Conservation (phyloP, 2,329 filamentous ascomycete genomes). For the Fusarium liriodendri region DNA sequence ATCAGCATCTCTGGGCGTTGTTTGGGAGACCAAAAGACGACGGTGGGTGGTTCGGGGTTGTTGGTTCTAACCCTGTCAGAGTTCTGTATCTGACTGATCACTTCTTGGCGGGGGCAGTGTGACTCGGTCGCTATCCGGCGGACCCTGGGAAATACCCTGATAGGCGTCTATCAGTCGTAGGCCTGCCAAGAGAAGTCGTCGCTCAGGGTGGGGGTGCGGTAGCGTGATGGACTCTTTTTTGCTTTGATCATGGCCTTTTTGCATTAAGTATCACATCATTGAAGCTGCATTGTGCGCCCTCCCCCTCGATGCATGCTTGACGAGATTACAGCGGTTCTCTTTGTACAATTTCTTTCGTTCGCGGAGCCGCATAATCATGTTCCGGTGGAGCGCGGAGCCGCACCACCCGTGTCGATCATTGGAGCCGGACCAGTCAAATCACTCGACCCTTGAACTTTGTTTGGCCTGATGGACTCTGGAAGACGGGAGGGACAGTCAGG, state of each 20-base stretch:
- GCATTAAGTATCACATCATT: background rate
- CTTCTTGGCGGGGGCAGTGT: background rate
- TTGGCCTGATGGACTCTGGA: background rate
- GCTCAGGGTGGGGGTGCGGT: background rate
- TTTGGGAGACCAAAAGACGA: background rate
- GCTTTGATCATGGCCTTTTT: background rate
- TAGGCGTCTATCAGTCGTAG: background rate
- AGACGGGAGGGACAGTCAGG: background rate
- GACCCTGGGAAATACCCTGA: background rate
- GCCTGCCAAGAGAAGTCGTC: background rate
- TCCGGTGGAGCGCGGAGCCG: background rate
- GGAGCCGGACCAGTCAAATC: background rate
- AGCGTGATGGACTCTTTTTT: background rate
- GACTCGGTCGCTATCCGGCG: background rate
- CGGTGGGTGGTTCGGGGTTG: background rate
- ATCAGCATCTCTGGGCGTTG: background rate
- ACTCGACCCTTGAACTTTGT: background rate
- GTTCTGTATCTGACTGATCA: background rate
- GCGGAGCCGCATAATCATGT: background rate
- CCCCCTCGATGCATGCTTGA: background rate
- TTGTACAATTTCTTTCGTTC: background rate
- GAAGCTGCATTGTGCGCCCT: background rate
- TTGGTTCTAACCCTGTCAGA: background rate
- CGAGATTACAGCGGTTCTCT: background rate
- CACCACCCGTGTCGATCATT: background rate